Evolutionary conservation across 2,329 filamentous ascomycete species (phyloP), one percentile per base, ranked within the genome.

Genomic region (Cladosporium sp.): DNA sequence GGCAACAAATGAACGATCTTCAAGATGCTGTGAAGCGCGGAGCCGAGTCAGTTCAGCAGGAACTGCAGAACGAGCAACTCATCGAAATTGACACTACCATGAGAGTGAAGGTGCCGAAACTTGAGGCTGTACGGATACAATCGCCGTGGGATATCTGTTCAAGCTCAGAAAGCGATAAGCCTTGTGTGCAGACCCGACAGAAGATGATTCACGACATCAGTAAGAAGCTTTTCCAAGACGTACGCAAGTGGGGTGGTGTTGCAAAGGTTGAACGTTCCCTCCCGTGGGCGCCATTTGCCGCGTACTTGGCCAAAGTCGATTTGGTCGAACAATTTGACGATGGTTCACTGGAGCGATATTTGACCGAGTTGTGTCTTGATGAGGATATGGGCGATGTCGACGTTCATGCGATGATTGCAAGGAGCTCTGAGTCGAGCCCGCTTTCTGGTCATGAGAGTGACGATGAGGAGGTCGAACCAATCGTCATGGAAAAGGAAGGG

Each of bases 271-370:
- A 83, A 37, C 71, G 75, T 31, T 73, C 75, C 3, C 69, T 86
- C 12, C 74, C 69, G 4, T 86, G 84, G 84, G 74, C 67, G 29
- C 81, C 83, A 3, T 84, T 86, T 63, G 75, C 79, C 2, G 72
- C 72, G 3, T 76, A 78, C n/a, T 69, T 80, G 1, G 77, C 72
- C 3, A 76, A 77, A 7, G 66, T 80, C 14, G 75, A 73, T 11
- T 69, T 78, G 0, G 76, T 81, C 16, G 79, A 80, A 12, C 76
- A 82, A 5, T 76, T 79, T 44, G 78, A 78, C 21, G 78, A 82
- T 66, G 76, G 78, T 5, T 74, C 76, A 0, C 64, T 80, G 5
- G 72, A 69, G 29, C 70, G 78, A 35, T 73, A 78, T 35, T 70
- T 84, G 8, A 68, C 67, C 10, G 75, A 76, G 23, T 44, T 81